These are phyloP conservation scores for Mycothermus thermophilus DNA, from an alignment of 495 filamentous ascomycete species.

Conservation along the genomic window DNA sequence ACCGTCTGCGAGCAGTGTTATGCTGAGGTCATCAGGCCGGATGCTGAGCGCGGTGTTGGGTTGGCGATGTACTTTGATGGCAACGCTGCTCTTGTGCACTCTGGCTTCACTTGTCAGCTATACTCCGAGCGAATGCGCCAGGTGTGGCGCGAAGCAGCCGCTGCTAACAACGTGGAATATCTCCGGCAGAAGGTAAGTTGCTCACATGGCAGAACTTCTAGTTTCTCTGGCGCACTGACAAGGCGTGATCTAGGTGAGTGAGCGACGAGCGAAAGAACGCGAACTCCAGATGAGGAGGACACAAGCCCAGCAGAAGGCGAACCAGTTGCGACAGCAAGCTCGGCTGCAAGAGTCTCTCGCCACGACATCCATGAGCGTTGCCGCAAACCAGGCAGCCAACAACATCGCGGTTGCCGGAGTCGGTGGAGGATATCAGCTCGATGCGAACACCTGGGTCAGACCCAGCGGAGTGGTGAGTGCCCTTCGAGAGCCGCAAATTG, in stretches of 20 bases:
- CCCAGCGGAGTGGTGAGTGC: too few relatives aligned
- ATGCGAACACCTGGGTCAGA: too few relatives aligned
- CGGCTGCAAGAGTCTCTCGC: constrained; percentile 5
- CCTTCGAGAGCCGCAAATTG: too few relatives aligned
- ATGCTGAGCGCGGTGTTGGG: neutral
- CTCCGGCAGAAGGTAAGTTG: constrained; percentile 2
- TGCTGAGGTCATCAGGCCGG: neutral
- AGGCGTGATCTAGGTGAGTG: constrained; percentile 1
- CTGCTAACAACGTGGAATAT: constrained; percentile 4
- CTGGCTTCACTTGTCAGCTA: constrained; percentile 6
- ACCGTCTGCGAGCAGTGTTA: constrained; percentile 8
- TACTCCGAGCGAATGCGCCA: constrained; percentile 7
- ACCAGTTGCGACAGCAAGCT: constrained; percentile 1
- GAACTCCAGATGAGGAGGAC: constrained; percentile 3
- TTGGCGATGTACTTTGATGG: constrained; percentile 1
- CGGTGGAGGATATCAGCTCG: constrained; percentile 2
- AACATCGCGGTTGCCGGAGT: constrained; percentile 6
- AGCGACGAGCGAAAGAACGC: constrained; percentile 3
- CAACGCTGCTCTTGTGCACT: neutral
- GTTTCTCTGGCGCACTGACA: too few relatives aligned
- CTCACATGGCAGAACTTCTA: too few relatives aligned
- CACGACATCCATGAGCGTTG: neutral
- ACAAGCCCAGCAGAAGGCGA: constrained; percentile 2
- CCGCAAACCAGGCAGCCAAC: constrained; percentile 1
- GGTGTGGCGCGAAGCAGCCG: constrained; percentile 5